Evolutionary conservation across 495 filamentous ascomycete genomes (phyloP).

Genomic region (Haplographium delicatum): DNA sequence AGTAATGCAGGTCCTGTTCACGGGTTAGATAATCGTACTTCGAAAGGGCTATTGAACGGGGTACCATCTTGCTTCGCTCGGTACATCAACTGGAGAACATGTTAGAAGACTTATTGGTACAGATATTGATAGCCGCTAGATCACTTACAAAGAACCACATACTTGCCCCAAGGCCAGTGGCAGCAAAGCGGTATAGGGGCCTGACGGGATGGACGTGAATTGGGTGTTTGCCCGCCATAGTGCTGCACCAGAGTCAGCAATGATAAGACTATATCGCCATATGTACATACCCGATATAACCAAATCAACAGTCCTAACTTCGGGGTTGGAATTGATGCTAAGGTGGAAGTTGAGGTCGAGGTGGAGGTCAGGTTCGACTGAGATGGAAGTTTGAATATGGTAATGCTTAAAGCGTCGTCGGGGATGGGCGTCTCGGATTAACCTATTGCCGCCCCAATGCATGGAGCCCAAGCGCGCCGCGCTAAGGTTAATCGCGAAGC

Average conservation of each 20-base stretch:
- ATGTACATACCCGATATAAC: too few species aligned
- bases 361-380: too few species aligned
- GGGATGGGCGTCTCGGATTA: not conserved
- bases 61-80: slow-evolving; percentile 86
- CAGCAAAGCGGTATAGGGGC: slow-evolving; percentile 75
- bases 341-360: too few species aligned
- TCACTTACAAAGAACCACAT: slow-evolving; percentile 98
- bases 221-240: slow-evolving; percentile 62
- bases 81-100: slow-evolving; percentile 72
- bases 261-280: not conserved
- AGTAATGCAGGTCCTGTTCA: slow-evolving; percentile 62
- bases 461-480: too few species aligned
- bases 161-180: slow-evolving; percentile 80
- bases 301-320: not conserved
- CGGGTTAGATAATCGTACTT: slow-evolving; percentile 10
- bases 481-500: too few species aligned
- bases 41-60: not conserved
- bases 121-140: slow-evolving; percentile 6
- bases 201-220: slow-evolving; percentile 57
- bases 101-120: slow-evolving; percentile 7
- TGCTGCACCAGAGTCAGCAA: slow-evolving; percentile 3
- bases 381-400: too few species aligned
- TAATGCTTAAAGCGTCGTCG: too few species aligned
- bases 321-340: not conserved
- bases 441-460: too few species aligned